Evolutionary conservation across 768 basidiomycete species (phyloP), one percentile per base, ranked within the genome.

Genomic region (Russula sp.): DNA sequence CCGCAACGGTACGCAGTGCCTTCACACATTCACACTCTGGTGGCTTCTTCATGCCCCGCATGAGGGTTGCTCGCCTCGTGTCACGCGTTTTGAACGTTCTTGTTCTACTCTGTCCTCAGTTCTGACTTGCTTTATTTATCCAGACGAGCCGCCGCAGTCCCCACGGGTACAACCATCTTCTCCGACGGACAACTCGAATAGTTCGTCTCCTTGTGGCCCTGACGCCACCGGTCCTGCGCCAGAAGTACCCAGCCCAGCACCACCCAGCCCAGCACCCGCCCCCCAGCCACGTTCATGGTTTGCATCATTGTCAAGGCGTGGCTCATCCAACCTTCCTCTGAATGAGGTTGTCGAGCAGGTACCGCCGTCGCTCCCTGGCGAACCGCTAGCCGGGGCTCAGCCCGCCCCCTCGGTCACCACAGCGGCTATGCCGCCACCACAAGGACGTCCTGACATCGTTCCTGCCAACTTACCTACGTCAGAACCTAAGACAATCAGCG

Each of bases 221-320:
- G 20, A 52, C 25, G 7, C 14, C 18, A 32, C 49, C 41, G 47
- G 32, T 34, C 22, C 36, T 8, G 29, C 36, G 29, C 32, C 52
- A 38, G 61, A 38, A 22, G 13, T 38, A 42, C 38, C 38, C 32
- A 39, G 35, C 4, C 42, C 43, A n/a, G n/a, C n/a, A n/a, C 29
- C 20, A 22, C 22, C 45, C 14, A 14, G 11, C 25, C 18, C 36
- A 32, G 25, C 50, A 47, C 52, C 25, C 7, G 18, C 11, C 20
- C 52, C 62, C 18, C 62, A 54, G 35, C 35, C 57, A 54, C 62
- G 62, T 41, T 59, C 57, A 6, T 63, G 62, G 62, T 41, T 63
- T 47, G 62, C 62, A 3, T 59, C 62, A 18, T 45, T 63, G 22
- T 63, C 62, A 11, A 29, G 47, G 32, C 57, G 62, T 1, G 14